Conservation (phyloP, 257 asterid species). For the Echium plantagineum region DNA sequence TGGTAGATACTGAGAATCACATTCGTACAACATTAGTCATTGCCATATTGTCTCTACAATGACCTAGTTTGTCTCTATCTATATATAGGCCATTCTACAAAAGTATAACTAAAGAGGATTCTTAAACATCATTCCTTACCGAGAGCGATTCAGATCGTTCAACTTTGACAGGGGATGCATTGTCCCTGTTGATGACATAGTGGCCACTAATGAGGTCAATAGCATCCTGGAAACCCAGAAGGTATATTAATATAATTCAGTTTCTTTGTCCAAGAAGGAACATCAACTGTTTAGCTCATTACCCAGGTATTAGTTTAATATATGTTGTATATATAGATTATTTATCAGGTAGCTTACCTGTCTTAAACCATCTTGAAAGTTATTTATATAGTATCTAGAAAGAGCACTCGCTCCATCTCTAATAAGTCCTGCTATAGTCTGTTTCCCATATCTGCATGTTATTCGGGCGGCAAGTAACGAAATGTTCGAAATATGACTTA, state of each 20-base stretch:
- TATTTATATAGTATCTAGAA: conserved; percentile 84
- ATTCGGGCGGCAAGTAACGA: too few species aligned
- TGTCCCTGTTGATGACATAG: background rate
- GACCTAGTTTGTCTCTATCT: too few species aligned
- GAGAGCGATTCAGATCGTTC: background rate
- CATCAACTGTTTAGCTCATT: too few species aligned
- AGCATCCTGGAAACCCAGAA: conserved; percentile 1
- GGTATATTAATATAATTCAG: background rate
- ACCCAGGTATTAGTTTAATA: too few species aligned
- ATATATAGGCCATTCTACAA: too few species aligned
- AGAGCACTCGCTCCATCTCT: conserved; percentile 89
- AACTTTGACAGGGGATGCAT: background rate
- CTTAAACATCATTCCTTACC: background rate
- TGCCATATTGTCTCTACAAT: background rate
- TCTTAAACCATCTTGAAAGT: conserved; percentile 85
- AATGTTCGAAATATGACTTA: too few species aligned
- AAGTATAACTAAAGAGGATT: too few species aligned
- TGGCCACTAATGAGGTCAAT: conserved; percentile 2
- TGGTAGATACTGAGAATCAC: conserved; percentile 70
- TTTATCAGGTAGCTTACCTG: conserved; percentile 41
- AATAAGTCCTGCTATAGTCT: conserved; percentile 72
- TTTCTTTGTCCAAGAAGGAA: background rate
- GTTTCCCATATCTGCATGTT: conserved; percentile 73
- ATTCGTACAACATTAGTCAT: background rate
- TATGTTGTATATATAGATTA: too few species aligned